phyloP scores from a whole-genome alignment of 2,329 filamentous ascomycete genomes.

The Dactylellina leptospora region DNA sequence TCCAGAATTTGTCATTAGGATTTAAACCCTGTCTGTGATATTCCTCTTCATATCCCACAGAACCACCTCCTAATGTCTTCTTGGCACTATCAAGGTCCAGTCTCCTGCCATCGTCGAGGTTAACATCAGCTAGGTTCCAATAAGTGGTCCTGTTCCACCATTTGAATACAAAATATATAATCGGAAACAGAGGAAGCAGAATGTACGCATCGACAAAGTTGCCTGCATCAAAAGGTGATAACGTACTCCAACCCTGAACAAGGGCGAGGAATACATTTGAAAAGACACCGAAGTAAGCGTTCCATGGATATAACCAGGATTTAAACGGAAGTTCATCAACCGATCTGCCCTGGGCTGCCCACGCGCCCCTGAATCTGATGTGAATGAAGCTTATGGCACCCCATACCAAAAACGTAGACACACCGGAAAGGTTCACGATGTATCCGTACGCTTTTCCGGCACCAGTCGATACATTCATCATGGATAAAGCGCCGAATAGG shows the following conservation, averaged over 20 bases:
- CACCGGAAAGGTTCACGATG: constrained; percentile 64
- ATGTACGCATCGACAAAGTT: constrained; percentile 73
- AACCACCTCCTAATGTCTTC: constrained; percentile 37
- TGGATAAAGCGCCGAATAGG: constrained; percentile 57
- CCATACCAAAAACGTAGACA: constrained; percentile 49
- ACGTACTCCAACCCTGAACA: constrained; percentile 54
- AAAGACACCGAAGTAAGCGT: constrained; percentile 49
- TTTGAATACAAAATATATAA: constrained; percentile 69
- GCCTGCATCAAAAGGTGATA: constrained; percentile 68
- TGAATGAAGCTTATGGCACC: constrained; percentile 50
- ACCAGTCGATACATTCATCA: constrained; percentile 77
- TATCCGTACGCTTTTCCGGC: constrained; percentile 72
- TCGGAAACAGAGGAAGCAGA: constrained; percentile 68
- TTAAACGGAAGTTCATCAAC: constrained; percentile 43
- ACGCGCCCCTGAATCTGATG: constrained; percentile 39
- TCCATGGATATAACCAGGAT: constrained; percentile 42
- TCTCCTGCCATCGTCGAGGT: constrained; percentile 42
- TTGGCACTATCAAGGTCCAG: constrained; percentile 46
- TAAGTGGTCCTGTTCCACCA: constrained; percentile 65
- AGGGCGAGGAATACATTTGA: constrained; percentile 41
- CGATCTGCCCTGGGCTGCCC: constrained; percentile 31
- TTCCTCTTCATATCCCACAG: constrained; percentile 22
- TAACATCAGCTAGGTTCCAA: constrained; percentile 42
- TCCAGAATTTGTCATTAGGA: constrained; percentile 46
- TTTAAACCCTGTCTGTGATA: constrained; percentile 41